Base-by-base conservation (phyloP, 306 rosid species). In the Medicago arabica region DNA sequence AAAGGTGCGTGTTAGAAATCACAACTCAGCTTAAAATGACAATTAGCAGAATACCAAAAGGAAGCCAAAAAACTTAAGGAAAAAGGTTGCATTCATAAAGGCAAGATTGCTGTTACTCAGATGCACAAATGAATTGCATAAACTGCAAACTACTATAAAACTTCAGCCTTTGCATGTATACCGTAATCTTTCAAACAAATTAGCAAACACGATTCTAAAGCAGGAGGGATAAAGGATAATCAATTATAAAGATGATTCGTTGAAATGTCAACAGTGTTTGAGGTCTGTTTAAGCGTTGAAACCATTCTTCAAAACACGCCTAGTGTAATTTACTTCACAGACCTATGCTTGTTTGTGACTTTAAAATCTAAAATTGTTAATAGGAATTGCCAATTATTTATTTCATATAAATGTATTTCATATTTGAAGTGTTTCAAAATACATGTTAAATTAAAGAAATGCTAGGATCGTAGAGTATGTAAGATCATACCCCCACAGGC, bases 401-500 rank as follows among this genome's bases (percentile, higher is more conserved):
- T 63, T 43, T 70, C 5, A 69, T n/a, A 28, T 7, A 9, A 75
- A 17, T 53, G 71, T n/a, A 15, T 43, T 69, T 53, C 18, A 62
- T 75, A 41, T 38, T 70, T 62, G 53, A 51, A 51, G 40, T 51
- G 64, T 63, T 41, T 81, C 74, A 23, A 75, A 69, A 75, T 18
- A 53, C 16, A 15, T 5, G 28, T 62, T 39, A 64, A 60, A 40
- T 75, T 62, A 72, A 1, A 51, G 53, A 75, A 75, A 67, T 28
- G 28, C 47, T 14, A 74, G 47, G 61, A 15, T 40, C 58, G 21
- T 79, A 50, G 82, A 58, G 63, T 50, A 66, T 53, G 43, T 62
- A 79, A 85, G 61, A 55, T 60, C 85, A 34, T 88, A 92, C 97
- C 83, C 86, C 89, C 10, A 65, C 76, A 73, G 91, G 79, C 11